Conservation (phyloP, 495 filamentous ascomycete species). For the Aspergillus baeticus region DNA sequence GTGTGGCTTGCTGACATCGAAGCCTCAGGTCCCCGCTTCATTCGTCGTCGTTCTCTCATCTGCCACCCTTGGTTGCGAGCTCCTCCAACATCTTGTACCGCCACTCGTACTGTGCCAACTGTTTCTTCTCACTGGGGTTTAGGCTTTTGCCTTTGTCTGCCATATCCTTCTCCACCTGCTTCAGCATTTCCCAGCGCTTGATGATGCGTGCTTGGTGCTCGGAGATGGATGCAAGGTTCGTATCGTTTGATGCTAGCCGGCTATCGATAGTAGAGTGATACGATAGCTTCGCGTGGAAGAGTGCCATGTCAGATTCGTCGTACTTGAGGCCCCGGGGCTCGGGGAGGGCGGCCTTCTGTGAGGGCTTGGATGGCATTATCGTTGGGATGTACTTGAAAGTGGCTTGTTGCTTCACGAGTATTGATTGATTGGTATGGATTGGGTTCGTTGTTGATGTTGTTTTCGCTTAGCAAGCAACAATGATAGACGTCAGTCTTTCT, state of each 20-base stretch:
- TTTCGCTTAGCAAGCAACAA: neutral
- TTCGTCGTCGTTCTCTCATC: constrained; percentile 8
- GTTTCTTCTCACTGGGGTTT: constrained; percentile 33
- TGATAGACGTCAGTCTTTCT: constrained; percentile 1
- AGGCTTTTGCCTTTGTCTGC: constrained; percentile 33
- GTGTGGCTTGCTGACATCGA: constrained; percentile 6
- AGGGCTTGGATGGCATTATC: constrained; percentile 29
- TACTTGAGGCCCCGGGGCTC: constrained; percentile 41
- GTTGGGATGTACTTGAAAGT: neutral
- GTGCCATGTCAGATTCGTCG: constrained; percentile 44
- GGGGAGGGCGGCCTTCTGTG: constrained; percentile 29
- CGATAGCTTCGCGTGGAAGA: constrained; percentile 40
- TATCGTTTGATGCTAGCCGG: constrained; percentile 34
- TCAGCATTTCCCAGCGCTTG: constrained; percentile 41
- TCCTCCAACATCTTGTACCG: constrained; percentile 39
- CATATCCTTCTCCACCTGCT: constrained; percentile 37
- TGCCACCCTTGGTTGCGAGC: constrained; percentile 25
- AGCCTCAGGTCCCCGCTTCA: neutral
- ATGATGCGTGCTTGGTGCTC: constrained; percentile 38
- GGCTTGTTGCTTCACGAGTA: neutral
- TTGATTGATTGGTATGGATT: neutral
- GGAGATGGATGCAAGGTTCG: constrained; percentile 37
- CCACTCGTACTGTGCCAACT: constrained; percentile 41
- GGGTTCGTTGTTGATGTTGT: neutral
- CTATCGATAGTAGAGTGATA: constrained; percentile 42